These are phyloP conservation scores for Agastache rugosa DNA, from an alignment of 257 asterid species.

Conservation along the genomic window DNA sequence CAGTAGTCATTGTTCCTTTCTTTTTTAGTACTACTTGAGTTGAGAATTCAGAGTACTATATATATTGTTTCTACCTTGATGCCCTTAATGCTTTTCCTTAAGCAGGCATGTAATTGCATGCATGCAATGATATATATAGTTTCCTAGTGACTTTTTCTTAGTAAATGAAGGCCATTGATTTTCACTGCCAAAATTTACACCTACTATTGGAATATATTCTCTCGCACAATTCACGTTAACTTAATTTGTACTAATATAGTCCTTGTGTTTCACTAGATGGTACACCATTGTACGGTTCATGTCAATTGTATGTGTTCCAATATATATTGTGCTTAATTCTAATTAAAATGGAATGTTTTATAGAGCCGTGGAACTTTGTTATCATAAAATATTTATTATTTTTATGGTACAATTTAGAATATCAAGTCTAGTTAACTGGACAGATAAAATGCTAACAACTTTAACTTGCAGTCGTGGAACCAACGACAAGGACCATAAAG, in stretches of 20 bases:
- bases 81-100: too few relatives aligned
- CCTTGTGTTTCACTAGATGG: not conserved
- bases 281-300: constrained; percentile 16
- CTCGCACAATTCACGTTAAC: not conserved
- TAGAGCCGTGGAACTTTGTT: not conserved
- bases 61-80: not conserved
- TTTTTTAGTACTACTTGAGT: not conserved
- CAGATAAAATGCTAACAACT: not conserved
- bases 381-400: too few relatives aligned
- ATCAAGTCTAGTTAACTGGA: not conserved
- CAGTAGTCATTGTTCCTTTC: not conserved
- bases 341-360: not conserved
- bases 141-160: not conserved
- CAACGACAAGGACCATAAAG: too few relatives aligned
- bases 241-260: constrained; percentile 20
- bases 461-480: too few relatives aligned
- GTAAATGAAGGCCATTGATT: constrained; percentile 20
- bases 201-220: constrained; percentile 35
- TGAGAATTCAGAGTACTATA: not conserved
- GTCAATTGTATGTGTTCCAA: not conserved
- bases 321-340: not conserved
- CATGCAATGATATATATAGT: constrained; percentile 27
- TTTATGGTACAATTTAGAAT: not conserved
- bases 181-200: not conserved
- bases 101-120: constrained; percentile 34